A percentile compares a stretch with the other conserved stretches of the same genome.
Evolutionary conservation across 805 yeast genomes (phyloP).

Genomic region (Candida hungchunana): DNA sequence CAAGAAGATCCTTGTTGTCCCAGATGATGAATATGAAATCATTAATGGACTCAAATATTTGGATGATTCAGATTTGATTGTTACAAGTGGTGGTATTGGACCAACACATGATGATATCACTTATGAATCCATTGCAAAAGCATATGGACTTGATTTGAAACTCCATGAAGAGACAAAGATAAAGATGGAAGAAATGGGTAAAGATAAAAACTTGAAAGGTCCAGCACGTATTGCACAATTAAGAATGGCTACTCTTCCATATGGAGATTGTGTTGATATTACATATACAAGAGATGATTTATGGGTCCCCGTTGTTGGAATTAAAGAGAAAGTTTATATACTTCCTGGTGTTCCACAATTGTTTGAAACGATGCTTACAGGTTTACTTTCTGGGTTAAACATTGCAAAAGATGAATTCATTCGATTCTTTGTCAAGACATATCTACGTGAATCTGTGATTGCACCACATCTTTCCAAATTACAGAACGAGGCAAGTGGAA

Average conservation of each 20-base stretch:
- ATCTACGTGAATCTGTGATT: constrained; percentile 56
- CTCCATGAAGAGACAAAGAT: constrained; percentile 55
- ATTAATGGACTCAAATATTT: constrained; percentile 43
- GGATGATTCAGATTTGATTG: constrained; percentile 53
- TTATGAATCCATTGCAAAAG: constrained; percentile 67
- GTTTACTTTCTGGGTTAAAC: constrained; percentile 36
- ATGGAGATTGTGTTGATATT: constrained; percentile 36
- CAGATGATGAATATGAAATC: constrained; percentile 71
- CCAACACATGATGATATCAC: constrained; percentile 92
- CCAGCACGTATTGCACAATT: constrained; percentile 57
- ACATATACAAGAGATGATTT: constrained; percentile 46
- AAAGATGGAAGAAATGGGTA: constrained; percentile 51
- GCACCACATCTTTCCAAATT: constrained; percentile 57
- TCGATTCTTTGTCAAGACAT: constrained; percentile 61
- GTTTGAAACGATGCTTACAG: constrained; percentile 51
- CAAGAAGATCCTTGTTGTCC: constrained; percentile 64
- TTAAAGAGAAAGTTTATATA: constrained; percentile 61
- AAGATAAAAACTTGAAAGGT: constrained; percentile 32
- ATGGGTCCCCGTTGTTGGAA: constrained; percentile 83
- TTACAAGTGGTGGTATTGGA: constrained; percentile 55
- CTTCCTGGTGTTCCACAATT: constrained; percentile 84
- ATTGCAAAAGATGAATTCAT: constrained; percentile 26
- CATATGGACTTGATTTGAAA: constrained; percentile 46
- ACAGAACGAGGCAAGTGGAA: constrained; percentile 39
- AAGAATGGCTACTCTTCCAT: constrained; percentile 79